Conservation (phyloP, 2,329 filamentous ascomycete species). For the Niveomyces coronatus region DNA sequence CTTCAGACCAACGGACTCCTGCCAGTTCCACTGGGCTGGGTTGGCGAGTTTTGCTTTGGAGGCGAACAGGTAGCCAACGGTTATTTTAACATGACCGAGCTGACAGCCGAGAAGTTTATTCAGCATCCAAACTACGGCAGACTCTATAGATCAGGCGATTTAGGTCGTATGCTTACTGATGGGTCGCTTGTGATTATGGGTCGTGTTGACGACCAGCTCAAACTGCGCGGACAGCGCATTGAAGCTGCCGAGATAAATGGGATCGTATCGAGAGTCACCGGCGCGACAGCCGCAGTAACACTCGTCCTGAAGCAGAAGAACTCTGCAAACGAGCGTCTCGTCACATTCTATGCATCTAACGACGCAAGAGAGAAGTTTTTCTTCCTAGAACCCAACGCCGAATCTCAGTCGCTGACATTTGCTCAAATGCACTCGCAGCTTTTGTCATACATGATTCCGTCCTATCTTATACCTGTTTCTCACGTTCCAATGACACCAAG, state of each 20-base stretch:
- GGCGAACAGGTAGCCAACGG: slow-evolving; percentile 71
- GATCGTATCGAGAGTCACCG: slow-evolving; percentile 39
- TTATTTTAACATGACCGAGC: slow-evolving; percentile 55
- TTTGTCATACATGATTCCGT: slow-evolving; percentile 71
- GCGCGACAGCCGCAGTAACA: slow-evolving; percentile 53
- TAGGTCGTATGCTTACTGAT: slow-evolving; percentile 68
- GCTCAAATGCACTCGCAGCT: slow-evolving; percentile 43
- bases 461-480: slow-evolving; percentile 59
- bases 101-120: slow-evolving; percentile 59
- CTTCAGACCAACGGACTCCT: slow-evolving; percentile 34
- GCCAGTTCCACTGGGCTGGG: slow-evolving; percentile 55
- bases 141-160: slow-evolving; percentile 74
- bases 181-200: slow-evolving; percentile 65
- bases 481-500: slow-evolving; percentile 60
- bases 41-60: slow-evolving; percentile 80
- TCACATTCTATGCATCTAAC: slow-evolving; percentile 56
- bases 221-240: slow-evolving; percentile 69
- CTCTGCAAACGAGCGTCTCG: slow-evolving; percentile 41
- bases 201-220: slow-evolving; percentile 69
- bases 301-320: slow-evolving; percentile 40
- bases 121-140: slow-evolving; percentile 57
- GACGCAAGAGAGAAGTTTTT: slow-evolving; percentile 18
- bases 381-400: slow-evolving; percentile 25
- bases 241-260: slow-evolving; percentile 69
- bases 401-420: slow-evolving; percentile 38